phyloP scores from a whole-genome alignment of 306 rosid species.

The Castanea mollissima region DNA sequence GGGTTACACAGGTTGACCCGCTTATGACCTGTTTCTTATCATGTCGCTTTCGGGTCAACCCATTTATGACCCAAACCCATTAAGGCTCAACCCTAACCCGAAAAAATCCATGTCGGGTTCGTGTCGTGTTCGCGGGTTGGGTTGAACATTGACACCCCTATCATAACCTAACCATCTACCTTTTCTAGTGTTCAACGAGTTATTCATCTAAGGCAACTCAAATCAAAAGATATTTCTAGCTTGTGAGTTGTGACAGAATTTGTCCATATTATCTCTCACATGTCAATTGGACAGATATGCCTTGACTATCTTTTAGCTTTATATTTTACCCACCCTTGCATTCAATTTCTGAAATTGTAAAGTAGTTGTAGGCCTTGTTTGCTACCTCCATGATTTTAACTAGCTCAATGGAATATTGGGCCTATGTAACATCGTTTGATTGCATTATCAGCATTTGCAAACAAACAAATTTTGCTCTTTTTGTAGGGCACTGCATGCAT shows the following conservation, averaged over 20 bases:
- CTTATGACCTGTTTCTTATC: too few relatives aligned
- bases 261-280: neutral
- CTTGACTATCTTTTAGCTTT: neutral
- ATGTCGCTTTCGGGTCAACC: too few relatives aligned
- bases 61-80: too few relatives aligned
- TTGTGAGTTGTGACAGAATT: neutral
- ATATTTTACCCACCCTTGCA: neutral
- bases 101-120: too few relatives aligned
- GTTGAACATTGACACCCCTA: too few relatives aligned
- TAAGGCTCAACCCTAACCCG: too few relatives aligned
- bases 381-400: neutral
- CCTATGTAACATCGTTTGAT: neutral
- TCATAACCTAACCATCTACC: neutral
- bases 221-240: neutral
- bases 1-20: too few relatives aligned
- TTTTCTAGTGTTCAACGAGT: too few relatives aligned
- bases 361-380: neutral
- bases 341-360: neutral
- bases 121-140: too few relatives aligned
- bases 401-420: neutral
- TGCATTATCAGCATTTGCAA: too few relatives aligned
- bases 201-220: neutral
- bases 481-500: neutral
- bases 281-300: constrained; percentile 13
- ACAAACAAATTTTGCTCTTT: too few relatives aligned